These are phyloP conservation scores for Cotoneaster glaucophyllus DNA, from an alignment of 306 rosid species.

Conservation along the genomic window DNA sequence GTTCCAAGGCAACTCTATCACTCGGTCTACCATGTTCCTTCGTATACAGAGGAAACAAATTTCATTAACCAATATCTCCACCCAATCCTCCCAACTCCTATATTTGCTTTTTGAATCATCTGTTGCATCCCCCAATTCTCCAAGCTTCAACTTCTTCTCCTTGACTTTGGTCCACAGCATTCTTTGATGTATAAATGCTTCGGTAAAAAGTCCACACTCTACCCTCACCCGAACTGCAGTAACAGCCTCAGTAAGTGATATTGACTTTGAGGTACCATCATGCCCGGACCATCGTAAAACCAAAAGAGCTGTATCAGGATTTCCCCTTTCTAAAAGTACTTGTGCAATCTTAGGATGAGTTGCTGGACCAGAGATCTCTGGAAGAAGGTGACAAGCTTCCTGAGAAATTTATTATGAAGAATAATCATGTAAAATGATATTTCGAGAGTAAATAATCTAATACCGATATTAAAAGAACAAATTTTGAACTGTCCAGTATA, in stretches of 20 bases:
- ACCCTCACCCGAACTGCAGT: conserved; percentile 93
- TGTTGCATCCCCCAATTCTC: conserved; percentile 31
- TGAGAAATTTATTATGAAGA: conserved; percentile 27
- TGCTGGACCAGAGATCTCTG: conserved; percentile 77
- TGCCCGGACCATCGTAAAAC: conserved; percentile 91
- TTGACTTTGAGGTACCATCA: conserved; percentile 53
- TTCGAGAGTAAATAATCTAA: conserved; percentile 15
- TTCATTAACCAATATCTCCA: conserved; percentile 81
- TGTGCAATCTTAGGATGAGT: conserved; percentile 94
- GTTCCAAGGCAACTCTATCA: conserved; percentile 94
- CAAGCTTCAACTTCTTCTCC: conserved; percentile 47
- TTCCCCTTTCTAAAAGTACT: conserved; percentile 81
- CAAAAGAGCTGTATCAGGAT: conserved; percentile 84
- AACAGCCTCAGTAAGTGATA: conserved; percentile 83
- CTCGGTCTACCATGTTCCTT: conserved; percentile 78
- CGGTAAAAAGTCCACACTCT: conserved; percentile 94
- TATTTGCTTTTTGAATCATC: conserved; percentile 34
- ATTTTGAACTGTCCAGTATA: neutral
- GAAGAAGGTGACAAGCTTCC: conserved; percentile 91
- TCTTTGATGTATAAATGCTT: conserved; percentile 92
- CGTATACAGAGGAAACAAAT: conserved; percentile 91
- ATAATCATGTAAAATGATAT: neutral
- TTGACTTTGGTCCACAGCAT: conserved; percentile 57
- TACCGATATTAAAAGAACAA: neutral
- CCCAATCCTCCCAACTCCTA: conserved; percentile 64